These are phyloP conservation scores for Quercus gilva DNA, from an alignment of 306 rosid genomes.

Conservation along the genomic window DNA sequence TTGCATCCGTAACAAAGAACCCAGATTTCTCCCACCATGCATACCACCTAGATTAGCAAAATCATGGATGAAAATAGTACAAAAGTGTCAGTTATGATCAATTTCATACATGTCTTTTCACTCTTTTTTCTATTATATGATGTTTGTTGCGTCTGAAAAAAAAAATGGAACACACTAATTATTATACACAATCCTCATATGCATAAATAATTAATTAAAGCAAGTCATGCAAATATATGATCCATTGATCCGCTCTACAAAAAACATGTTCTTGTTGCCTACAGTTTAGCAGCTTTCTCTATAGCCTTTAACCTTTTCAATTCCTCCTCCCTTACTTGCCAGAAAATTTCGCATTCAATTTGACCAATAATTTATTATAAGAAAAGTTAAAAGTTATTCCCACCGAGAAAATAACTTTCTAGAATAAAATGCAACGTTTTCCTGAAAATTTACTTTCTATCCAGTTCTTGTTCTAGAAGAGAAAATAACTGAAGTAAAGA, in stretches of 20 bases:
- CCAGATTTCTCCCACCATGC: conserved; percentile 89
- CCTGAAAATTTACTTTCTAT: no score
- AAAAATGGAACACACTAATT: background rate
- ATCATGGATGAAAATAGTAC: conserved; percentile 9
- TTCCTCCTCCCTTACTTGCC: conserved; percentile 89
- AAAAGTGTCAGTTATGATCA: background rate
- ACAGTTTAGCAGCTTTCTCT: conserved; percentile 70
- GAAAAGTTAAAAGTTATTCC: no score
- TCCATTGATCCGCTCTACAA: background rate
- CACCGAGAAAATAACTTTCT: no score
- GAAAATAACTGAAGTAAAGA: no score
- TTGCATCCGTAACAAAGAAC: conserved; percentile 65
- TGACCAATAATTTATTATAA: no score
- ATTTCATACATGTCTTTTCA: conserved; percentile 48
- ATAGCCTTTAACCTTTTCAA: conserved; percentile 70
- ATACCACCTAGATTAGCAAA: conserved; percentile 73
- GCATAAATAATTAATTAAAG: no score
- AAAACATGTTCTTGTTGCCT: conserved; percentile 36
- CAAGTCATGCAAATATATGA: background rate
- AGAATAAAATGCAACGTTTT: no score
- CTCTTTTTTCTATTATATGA: conserved; percentile 59
- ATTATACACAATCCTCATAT: background rate
- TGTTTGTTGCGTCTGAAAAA: conserved; percentile 56
- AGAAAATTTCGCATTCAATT: no score
- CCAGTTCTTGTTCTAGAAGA: no score